Evolutionary conservation across 2,329 filamentous ascomycete species (phyloP), one percentile per base, ranked within the genome.

Genomic region (Microcyclospora tardicrescens): DNA sequence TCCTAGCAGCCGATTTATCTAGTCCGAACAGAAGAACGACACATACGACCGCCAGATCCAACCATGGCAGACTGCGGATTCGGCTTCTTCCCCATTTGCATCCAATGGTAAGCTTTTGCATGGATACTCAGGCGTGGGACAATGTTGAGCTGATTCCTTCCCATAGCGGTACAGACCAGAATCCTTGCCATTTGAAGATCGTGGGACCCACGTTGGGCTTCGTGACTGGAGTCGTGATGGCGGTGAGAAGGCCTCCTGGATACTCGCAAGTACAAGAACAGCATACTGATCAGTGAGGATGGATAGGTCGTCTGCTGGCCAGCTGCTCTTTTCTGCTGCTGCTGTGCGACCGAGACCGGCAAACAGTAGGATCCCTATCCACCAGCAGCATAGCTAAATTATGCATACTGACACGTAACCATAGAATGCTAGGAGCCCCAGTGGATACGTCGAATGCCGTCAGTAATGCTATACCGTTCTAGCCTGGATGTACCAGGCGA

Each of bases 191-290:
- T 37, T 45, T 59, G 41, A 61, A 61, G 45, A 45, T 61, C 8
- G 58, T 61, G 6, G 58, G 58, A 10, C 58, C 58, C n/a, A 61
- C 58, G 5, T 45, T 60, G 4, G 58, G 58, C 10, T 61, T 61
- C 46, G 36, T 54, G 8, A 45, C 52, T 13, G 55, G 50, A 10
- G 48, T 61, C 19, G 46, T 53, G 16, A 50, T 59, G 44, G 58
- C 58, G 24, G 51, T 53, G 48, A 45, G 47, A 30, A 27, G 16
- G 5, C n/a, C 5, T n/a, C n/a, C 16, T 36, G 33, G 32, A 39
- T 33, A 24, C 28, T 14, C 11, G 10, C 16, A 31, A 8, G 11
- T 14, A 9, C 5, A 1, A 10, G 9, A 12, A 10, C 5, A 28
- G 16, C 9, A 1, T 2, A 6, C 10, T 33, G n/a, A 36, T n/a